Evolutionary conservation across 805 yeast genomes (phyloP), one percentile per base, ranked within the genome.

Genomic region (Candida nemodendra): DNA sequence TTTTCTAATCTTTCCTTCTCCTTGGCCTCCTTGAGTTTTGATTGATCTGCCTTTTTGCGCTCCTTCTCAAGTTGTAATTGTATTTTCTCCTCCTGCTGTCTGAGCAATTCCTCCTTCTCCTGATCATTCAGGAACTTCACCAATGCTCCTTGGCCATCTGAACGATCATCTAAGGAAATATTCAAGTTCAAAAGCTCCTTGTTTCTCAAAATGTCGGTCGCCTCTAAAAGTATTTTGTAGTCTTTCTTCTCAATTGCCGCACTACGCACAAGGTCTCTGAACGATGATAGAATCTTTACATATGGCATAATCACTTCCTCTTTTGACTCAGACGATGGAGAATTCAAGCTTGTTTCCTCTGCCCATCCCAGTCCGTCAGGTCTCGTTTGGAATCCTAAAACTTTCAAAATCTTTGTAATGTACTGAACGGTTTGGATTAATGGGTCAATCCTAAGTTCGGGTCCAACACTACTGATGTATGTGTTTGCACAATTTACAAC

Each of bases 141-240:
- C 43, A 93, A 72, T 0, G 97, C 90, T n/a, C 80, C 73, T 51
- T 75, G 78, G 3, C 82, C 89, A 42, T 74, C 83, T 5, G 79
- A 71, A 54, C 97, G 79, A 63, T 93, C 99, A 59, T 91, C 98
- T 38, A 93, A 68, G 1, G 95, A 79, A 28, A 93, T 83, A 19
- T 95, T 93, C 44, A 89, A 66, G 18, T 78, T 72, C 42, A 88
- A 66, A 50, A 93, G 65, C 26, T 84, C 93, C 13, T 73, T 63
- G 49, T 82, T 79, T 53, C 99, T 77, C 16, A 93, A 61, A 5
- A 68, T 61, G 61, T 93, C 99, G 41, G 89, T 75, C 4, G 85
- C 78, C n/a, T 68, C 65, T 32, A 93, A 69, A 40, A 88, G 72
- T 13, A 69, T 74, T 5, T 64, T 50, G 37, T 71, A 71, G 9